Conservation (phyloP, 2,329 filamentous ascomycete species). For the Scedosporium dehoogii region DNA sequence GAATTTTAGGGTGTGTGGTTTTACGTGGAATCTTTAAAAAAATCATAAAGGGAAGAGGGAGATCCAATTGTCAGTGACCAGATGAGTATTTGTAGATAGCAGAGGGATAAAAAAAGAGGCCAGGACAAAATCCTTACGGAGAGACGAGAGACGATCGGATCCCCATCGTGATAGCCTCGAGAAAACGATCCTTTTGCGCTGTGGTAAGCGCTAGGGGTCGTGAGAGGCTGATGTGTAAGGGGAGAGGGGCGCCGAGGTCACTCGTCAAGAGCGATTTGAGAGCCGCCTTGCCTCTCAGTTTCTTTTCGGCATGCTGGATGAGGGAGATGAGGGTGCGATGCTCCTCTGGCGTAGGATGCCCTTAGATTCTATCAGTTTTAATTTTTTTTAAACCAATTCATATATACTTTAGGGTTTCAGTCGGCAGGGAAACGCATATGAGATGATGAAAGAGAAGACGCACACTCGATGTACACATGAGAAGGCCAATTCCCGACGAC, state of each 20-base stretch:
- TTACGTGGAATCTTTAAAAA: constrained; percentile 25
- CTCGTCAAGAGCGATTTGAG: constrained; percentile 65
- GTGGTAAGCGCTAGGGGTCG: constrained; percentile 67
- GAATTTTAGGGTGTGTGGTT: constrained; percentile 32
- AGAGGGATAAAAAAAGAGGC: background rate
- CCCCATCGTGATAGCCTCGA: constrained; percentile 36
- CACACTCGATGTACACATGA: constrained; percentile 90
- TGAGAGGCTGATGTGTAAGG: constrained; percentile 86
- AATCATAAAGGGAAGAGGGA: background rate
- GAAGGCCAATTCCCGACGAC: constrained; percentile 85
- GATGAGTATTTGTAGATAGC: too few species aligned
- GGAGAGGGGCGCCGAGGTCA: constrained; percentile 66
- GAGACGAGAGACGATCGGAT: background rate
- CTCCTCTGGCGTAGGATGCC: constrained; percentile 42
- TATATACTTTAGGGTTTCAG: constrained; percentile 8
- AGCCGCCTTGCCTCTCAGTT: constrained; percentile 20
- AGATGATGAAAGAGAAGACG: constrained; percentile 20
- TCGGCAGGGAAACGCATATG: background rate
- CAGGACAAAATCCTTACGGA: background rate
- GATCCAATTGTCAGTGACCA: too few species aligned
- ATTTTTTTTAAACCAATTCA: too few species aligned
- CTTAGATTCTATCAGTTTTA: too few species aligned
- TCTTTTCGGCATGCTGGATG: constrained; percentile 25
- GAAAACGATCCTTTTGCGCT: constrained; percentile 60
- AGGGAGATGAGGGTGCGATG: constrained; percentile 35